phyloP scores from a whole-genome alignment of 2,329 filamentous ascomycete genomes.

The Fusarium buxicola region DNA sequence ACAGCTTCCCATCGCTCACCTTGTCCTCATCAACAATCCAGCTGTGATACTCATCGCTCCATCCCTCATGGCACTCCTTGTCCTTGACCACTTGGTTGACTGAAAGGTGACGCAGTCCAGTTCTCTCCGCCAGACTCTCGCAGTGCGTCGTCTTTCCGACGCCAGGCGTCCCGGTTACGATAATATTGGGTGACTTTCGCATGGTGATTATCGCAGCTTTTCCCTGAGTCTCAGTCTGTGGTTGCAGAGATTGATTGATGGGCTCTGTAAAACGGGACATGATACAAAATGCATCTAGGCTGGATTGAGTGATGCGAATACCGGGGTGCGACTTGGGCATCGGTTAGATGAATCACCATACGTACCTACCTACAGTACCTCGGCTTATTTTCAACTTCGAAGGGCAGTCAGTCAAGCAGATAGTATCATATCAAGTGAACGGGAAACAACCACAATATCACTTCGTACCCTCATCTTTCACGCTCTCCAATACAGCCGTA shows the following conservation, averaged over 20 bases:
- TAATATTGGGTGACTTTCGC: constrained; percentile 81
- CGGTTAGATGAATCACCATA: constrained; percentile 25
- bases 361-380: too few species aligned
- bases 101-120: constrained; percentile 83
- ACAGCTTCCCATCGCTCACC: constrained; percentile 60
- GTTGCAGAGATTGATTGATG: constrained; percentile 45
- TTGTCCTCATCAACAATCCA: constrained; percentile 98
- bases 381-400: too few species aligned
- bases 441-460: constrained; percentile 37
- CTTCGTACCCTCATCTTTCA: constrained; percentile 38
- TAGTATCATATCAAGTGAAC: constrained; percentile 8
- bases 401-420: not conserved
- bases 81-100: constrained; percentile 95
- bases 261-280: constrained; percentile 15
- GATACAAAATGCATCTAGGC: constrained; percentile 19
- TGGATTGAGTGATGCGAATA: constrained; percentile 30
- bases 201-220: constrained; percentile 45
- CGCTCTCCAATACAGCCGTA: constrained; percentile 41
- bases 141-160: constrained; percentile 96
- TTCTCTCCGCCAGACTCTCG: constrained; percentile 80
- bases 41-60: constrained; percentile 84
- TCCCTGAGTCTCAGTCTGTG: constrained; percentile 9
- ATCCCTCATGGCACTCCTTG: constrained; percentile 86
- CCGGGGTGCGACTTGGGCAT: constrained; percentile 26
- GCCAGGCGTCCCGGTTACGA: constrained; percentile 94